These are phyloP conservation scores for Daphne laureola DNA, from an alignment of 441 rosid species.

Conservation along the genomic window DNA sequence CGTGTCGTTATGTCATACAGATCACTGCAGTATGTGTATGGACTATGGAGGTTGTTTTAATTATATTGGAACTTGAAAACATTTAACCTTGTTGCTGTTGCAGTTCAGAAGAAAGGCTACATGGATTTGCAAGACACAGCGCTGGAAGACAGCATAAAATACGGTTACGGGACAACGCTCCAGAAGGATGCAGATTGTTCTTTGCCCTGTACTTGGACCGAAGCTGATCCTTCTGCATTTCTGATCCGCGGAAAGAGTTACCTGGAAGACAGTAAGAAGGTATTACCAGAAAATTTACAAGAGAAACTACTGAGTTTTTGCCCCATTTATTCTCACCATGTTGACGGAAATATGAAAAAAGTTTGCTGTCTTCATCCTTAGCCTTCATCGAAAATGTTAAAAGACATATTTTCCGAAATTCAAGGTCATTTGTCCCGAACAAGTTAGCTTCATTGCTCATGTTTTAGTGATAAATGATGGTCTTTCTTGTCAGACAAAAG, in stretches of 20 bases:
- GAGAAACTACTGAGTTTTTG: too few relatives aligned
- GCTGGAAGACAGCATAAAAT: slow-evolving; percentile 23
- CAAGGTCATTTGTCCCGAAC: too few relatives aligned
- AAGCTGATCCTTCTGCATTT: slow-evolving; percentile 65
- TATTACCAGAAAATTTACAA: slow-evolving; percentile 10
- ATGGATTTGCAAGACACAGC: slow-evolving; percentile 48
- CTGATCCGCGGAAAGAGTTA: slow-evolving; percentile 74
- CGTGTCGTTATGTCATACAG: slow-evolving; percentile 1
- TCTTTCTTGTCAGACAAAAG: slow-evolving; percentile 44
- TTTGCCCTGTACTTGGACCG: slow-evolving; percentile 62
- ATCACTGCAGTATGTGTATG: slow-evolving; percentile 8
- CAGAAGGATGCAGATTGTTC: slow-evolving; percentile 47
- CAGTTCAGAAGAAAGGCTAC: slow-evolving; percentile 80
- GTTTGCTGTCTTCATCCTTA: too few relatives aligned
- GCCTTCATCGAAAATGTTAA: too few relatives aligned
- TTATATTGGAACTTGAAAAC: slow-evolving; percentile 3
- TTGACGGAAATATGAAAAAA: too few relatives aligned
- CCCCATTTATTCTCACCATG: background rate
- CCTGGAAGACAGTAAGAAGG: slow-evolving; percentile 63
- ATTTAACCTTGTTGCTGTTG: slow-evolving; percentile 9
- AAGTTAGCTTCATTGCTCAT: too few relatives aligned
- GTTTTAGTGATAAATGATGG: background rate
- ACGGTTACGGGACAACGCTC: slow-evolving; percentile 63
- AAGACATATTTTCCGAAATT: too few relatives aligned
- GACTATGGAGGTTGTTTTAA: background rate